phyloP scores from a whole-genome alignment of 352 stramenopile genomes.

The Thalassiosira ordinaria region DNA sequence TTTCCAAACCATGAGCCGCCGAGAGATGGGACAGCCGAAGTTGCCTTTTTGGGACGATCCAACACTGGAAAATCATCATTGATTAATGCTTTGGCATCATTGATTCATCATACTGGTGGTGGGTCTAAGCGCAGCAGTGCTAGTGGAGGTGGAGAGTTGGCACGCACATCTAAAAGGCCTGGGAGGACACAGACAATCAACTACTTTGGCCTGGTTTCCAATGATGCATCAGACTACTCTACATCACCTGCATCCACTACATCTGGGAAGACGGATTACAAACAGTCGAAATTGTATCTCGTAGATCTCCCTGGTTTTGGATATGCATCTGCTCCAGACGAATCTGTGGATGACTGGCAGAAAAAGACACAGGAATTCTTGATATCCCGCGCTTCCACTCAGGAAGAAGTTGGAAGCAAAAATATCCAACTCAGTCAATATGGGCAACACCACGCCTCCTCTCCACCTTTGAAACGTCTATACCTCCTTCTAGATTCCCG shows the following conservation, averaged over 20 bases:
- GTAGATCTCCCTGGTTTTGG: slow-evolving; percentile 83
- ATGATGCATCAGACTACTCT: slow-evolving; percentile 5
- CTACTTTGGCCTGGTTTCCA: slow-evolving; percentile 73
- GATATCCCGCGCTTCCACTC: slow-evolving; percentile 32
- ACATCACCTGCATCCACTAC: not conserved
- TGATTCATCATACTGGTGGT: slow-evolving; percentile 31
- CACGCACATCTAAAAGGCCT: slow-evolving; percentile 67
- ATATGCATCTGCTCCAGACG: slow-evolving; percentile 67
- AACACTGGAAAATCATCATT: slow-evolving; percentile 86
- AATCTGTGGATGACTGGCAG: slow-evolving; percentile 75
- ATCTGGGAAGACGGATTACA: too few relatives aligned
- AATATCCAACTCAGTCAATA: not conserved
- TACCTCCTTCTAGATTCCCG: slow-evolving; percentile 78
- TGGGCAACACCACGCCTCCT: not conserved
- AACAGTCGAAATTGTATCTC: slow-evolving; percentile 52
- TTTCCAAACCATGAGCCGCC: slow-evolving; percentile 61
- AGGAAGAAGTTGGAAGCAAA: not conserved
- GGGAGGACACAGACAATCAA: slow-evolving; percentile 77
- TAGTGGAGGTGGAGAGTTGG: slow-evolving; percentile 64
- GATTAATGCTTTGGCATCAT: slow-evolving; percentile 69
- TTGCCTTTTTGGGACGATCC: slow-evolving; percentile 80
- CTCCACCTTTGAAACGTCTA: slow-evolving; percentile 59
- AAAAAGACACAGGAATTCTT: slow-evolving; percentile 75
- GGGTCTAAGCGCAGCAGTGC: not conserved
- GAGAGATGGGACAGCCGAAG: slow-evolving; percentile 62